phyloP scores from a whole-genome alignment of 2,329 filamentous ascomycete species.

The Pseudogymnoascus sp. region DNA sequence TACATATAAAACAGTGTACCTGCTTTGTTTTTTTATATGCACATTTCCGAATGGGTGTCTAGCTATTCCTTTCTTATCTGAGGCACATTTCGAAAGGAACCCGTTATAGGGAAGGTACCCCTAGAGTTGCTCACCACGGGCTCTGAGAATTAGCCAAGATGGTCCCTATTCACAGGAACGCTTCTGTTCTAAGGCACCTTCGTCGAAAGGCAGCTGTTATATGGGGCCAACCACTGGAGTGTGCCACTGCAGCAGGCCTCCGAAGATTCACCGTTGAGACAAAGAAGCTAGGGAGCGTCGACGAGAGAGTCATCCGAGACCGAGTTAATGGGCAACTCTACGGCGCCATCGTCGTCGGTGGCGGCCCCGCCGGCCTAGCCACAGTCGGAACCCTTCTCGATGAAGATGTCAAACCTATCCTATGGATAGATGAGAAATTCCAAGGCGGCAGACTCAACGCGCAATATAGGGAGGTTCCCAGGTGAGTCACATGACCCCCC shows the following conservation, averaged over 20 bases:
- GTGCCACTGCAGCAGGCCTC: background rate
- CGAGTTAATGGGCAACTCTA: slow-evolving; percentile 24
- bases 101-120: too few relatives aligned
- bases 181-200: background rate
- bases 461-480: slow-evolving; percentile 53
- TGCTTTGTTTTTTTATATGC: too few relatives aligned
- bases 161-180: background rate
- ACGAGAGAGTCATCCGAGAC: background rate
- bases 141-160: background rate
- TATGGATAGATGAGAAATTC: slow-evolving; percentile 53
- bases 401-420: slow-evolving; percentile 39
- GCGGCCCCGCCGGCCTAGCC: slow-evolving; percentile 51
- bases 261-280: background rate
- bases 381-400: slow-evolving; percentile 55
- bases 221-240: background rate
- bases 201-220: background rate
- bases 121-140: background rate
- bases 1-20: too few relatives aligned
- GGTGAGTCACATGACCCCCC: slow-evolving; percentile 19
- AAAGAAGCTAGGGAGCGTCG: background rate
- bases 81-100: too few relatives aligned
- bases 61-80: too few relatives aligned
- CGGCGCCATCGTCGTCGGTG: slow-evolving; percentile 50
- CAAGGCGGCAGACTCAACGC: slow-evolving; percentile 43
- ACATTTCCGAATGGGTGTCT: too few relatives aligned